Evolutionary conservation across 768 basidiomycete species (phyloP).

Genomic region (Naematelia encephala): DNA sequence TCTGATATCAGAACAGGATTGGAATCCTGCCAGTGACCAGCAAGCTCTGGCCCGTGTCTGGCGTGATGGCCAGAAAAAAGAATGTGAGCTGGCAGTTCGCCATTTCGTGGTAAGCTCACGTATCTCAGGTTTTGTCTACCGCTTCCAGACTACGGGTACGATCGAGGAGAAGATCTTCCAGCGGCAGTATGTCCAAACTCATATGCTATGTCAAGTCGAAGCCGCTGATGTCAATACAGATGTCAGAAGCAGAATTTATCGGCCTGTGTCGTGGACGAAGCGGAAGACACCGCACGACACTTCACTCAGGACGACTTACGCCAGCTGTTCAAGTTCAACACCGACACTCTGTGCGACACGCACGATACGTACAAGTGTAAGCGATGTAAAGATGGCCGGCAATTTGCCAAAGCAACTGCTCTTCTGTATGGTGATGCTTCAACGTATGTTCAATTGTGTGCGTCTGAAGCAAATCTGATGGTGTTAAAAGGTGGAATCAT

Average conservation of each 20-base stretch:
- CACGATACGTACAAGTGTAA: conserved; percentile 90
- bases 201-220: not conserved
- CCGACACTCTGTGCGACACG: conserved; percentile 81
- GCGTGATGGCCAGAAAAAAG: conserved; percentile 99
- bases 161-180: conserved; percentile 99
- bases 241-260: conserved; percentile 88
- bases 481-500: conserved; percentile 81
- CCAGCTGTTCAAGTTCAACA: conserved; percentile 87
- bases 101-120: not conserved
- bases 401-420: conserved; percentile 74
- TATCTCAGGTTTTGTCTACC: conserved; percentile 83
- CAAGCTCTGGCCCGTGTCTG: conserved; percentile 97
- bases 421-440: conserved; percentile 93
- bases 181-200: conserved; percentile 63
- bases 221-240: conserved; percentile 17
- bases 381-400: conserved; percentile 74
- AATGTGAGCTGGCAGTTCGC: conserved; percentile 61
- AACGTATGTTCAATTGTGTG: conserved; percentile 64
- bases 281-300: conserved; percentile 90
- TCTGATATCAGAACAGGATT: conserved; percentile 58
- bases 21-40: conserved; percentile 98
- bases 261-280: conserved; percentile 96
- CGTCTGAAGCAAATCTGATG: not conserved
- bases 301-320: conserved; percentile 85
- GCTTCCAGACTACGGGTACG: conserved; percentile 93